A percentile compares a stretch with the other conserved stretches of the same genome.
Conservation (phyloP, 2,329 filamentous ascomycete genomes). For the Cercospora zeina region DNA sequence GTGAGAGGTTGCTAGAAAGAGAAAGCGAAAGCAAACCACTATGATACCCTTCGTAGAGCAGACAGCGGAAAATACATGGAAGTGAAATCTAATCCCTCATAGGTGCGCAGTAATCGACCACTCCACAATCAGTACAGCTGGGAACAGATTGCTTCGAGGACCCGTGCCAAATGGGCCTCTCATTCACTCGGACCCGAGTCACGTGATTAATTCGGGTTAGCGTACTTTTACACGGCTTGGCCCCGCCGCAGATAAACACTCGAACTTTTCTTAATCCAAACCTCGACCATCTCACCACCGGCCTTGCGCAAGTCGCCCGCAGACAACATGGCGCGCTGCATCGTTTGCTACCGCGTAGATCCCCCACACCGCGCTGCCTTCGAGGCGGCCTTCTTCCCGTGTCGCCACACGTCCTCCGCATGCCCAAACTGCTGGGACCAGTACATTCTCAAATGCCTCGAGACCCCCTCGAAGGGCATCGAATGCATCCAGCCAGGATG, state of each 20-base stretch:
- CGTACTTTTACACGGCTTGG: not conserved
- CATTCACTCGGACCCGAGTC: not conserved
- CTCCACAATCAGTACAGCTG: not conserved
- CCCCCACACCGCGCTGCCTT: not conserved
- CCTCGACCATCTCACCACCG: not conserved
- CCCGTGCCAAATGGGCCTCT: not conserved
- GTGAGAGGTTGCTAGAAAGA: not conserved
- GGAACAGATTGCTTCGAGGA: not conserved
- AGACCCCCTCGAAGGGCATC: not conserved
- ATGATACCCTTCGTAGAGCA: slow-evolving; percentile 9
- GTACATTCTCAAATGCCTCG: not conserved
- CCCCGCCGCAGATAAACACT: not conserved
- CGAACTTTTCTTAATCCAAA: not conserved
- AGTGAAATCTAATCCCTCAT: not conserved
- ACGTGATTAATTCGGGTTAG: not conserved
- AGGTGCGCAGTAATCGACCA: not conserved
- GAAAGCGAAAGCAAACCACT: not conserved
- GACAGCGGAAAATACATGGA: not conserved
- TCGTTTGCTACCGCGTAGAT: not conserved
- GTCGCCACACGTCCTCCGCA: not conserved
- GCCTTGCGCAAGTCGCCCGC: not conserved
- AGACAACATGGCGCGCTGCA: not conserved
- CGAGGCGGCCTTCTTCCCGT: not conserved
- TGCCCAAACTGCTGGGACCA: not conserved
- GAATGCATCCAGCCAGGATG: slow-evolving; percentile 1